These are phyloP conservation scores for Xylaria multiplex DNA, from an alignment of 2,329 filamentous ascomycete species.

Conservation along the genomic window DNA sequence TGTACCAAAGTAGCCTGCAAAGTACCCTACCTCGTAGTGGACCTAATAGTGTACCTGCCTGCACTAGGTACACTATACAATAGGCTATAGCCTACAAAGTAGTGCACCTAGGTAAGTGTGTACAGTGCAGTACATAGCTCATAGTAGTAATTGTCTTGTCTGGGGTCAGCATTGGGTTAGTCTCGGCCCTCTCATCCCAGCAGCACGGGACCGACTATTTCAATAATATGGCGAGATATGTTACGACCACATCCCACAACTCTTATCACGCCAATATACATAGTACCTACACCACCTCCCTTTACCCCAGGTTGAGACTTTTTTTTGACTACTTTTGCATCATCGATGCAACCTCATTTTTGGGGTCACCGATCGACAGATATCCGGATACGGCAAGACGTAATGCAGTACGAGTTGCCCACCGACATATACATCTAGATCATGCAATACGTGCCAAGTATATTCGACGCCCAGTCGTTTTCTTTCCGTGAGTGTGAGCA, in stretches of 20 bases:
- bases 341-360: conserved; percentile 8
- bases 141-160: too few relatives aligned
- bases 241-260: not conserved
- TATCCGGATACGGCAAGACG: not conserved
- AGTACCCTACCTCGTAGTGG: not conserved
- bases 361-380: not conserved
- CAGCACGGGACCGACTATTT: conserved; percentile 14
- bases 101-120: too few relatives aligned
- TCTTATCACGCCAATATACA: conserved; percentile 14
- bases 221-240: not conserved
- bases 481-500: not conserved
- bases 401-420: not conserved
- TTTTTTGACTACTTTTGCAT: conserved; percentile 3
- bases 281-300: too few relatives aligned
- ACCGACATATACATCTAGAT: not conserved
- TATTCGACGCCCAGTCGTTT: conserved; percentile 9
- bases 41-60: not conserved
- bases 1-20: too few relatives aligned
- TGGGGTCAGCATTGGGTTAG: not conserved
- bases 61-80: not conserved
- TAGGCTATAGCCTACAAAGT: too few relatives aligned
- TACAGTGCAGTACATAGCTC: too few relatives aligned
- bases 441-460: conserved; percentile 4
- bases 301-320: conserved; percentile 4
- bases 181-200: conserved; percentile 8